Base-by-base conservation (phyloP, 83 land plant species). In the Picea abies region DNA sequence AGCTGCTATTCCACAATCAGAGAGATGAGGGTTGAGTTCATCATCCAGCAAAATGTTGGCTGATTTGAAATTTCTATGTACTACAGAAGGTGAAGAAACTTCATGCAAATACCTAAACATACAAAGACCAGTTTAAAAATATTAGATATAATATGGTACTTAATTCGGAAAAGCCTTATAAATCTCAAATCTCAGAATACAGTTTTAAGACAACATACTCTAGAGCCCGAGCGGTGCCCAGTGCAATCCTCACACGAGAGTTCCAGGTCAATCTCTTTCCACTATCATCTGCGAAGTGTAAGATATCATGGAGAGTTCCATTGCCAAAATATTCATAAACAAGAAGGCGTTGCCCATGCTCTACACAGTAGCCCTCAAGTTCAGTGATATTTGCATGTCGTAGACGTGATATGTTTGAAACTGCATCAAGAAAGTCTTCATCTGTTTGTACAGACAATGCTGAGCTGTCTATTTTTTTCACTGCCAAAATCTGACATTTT, bases 151-250 rank as follows among this genome's bases (percentile, higher is more conserved):
- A 19, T 29, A 26, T 4, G 60, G 20, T 20, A 29, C 62, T 49
- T 11, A 39, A 49, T 64, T 76, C 63, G 69, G 73, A 14, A 60
- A 17, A 22, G 19, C 10, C 41, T 69, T 32, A 35, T 26, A 8
- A 83, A 83, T 12, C 5, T 39, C 14, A 41, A 41, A 79, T 65
- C 12, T 17, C 63, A 26, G 47, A 17, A 16, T 29, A 0, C 9
- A 25, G 22, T 26, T 58, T 15, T 15, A 56, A 29, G 60, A 60
- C n/a, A 56, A 88, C 96, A 84, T 85, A 95, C 97, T 95, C 94
- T 41, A 95, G 87, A 78, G 97, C 97, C 58, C 93, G 85, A 80
- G 97, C 97, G 82, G 94, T 89, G 62, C 97, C 96, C 79, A 95
- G 86, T 17, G 96, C 94, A 35, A 95, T 86, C 79, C 82, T 90